Evolutionary conservation across 148 eudicot genomes (phyloP), one percentile per base, ranked within the genome.

Genomic region (Rhododendron ferrugineum): DNA sequence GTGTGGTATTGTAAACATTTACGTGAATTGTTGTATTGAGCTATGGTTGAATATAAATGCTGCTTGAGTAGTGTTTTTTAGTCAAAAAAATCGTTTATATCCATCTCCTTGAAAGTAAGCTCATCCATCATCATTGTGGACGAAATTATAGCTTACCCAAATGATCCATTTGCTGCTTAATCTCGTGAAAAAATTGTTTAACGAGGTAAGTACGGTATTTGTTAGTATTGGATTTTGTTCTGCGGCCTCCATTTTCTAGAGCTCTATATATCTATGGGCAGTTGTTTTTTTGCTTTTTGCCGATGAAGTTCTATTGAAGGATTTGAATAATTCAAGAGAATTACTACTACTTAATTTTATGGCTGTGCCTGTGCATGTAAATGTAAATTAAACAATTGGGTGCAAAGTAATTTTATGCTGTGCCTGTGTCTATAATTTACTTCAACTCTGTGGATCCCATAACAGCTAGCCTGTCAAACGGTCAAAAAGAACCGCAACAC

Each of bases 401-500:
- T 37, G 42, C 5, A 37, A 0, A 37, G 40, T 37, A 37, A 37
- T 37, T 37, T 54, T 54, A 15, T 54, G 58, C 42, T 37, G 6
- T 37, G 42, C 42, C 42, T 37, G 42, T 37, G 50, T 47, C 4
- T 3, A 11, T 11, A 54, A 54, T 54, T 16, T 54, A 18, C 60
- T 54, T 54, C 60, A 54, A 54, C 60, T 40, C 2, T 54, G 60
- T 16, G 60, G 60, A 54, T 16, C 60, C 60, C 60, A 54, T 3
- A 54, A 54, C 54, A 82, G n/a, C n/a, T n/a, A n/a, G 50, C 40
- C 36, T 82, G 84, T 66, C 56, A 42, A 82, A 66, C 16, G 40
- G 84, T 82, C 84, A 64, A 82, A 82, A 82, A 66, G 77, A 11
- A 44, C n/a, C 37, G 37, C 23, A 66, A 82, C 20, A 5, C 23